These are phyloP conservation scores for Cystobasidium tubakii DNA, from an alignment of 768 basidiomycete species.

Conservation along the genomic window DNA sequence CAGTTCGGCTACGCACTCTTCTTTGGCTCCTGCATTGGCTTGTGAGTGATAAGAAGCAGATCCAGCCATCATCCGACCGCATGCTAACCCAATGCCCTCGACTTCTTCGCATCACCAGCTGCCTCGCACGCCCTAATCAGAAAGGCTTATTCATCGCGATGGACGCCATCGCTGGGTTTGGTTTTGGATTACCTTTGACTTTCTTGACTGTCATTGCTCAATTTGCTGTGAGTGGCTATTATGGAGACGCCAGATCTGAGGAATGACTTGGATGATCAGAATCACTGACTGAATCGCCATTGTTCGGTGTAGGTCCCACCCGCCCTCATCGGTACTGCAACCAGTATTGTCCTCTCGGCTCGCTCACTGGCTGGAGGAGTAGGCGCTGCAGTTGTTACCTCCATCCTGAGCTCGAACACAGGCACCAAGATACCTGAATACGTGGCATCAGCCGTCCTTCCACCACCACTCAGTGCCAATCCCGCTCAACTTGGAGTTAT, in stretches of 20 bases:
- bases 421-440: slow-evolving; percentile 2
- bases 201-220: slow-evolving; percentile 9
- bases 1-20: slow-evolving; percentile 5
- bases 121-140: background rate
- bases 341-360: background rate
- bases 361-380: slow-evolving; percentile 15
- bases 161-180: slow-evolving; percentile 20
- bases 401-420: slow-evolving; percentile 6
- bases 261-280: background rate
- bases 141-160: slow-evolving; percentile 18
- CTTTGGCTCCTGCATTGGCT: background rate
- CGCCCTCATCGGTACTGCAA: slow-evolving; percentile 25
- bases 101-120: background rate
- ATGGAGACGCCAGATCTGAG: too few relatives aligned
- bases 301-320: slow-evolving; percentile 13
- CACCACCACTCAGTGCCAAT: background rate
- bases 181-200: background rate
- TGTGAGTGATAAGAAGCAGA: too few relatives aligned
- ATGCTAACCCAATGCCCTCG: background rate
- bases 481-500: slow-evolving; percentile 4
- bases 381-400: background rate
- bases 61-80: background rate
- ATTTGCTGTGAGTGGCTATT: slow-evolving; percentile 16
- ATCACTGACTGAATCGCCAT: too few relatives aligned
- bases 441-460: slow-evolving; percentile 3